Percentiles rank a stretch among this genome's conserved stretches.
Conservation (phyloP, 2,329 filamentous ascomycete genomes). For the Calonectria naviculata region DNA sequence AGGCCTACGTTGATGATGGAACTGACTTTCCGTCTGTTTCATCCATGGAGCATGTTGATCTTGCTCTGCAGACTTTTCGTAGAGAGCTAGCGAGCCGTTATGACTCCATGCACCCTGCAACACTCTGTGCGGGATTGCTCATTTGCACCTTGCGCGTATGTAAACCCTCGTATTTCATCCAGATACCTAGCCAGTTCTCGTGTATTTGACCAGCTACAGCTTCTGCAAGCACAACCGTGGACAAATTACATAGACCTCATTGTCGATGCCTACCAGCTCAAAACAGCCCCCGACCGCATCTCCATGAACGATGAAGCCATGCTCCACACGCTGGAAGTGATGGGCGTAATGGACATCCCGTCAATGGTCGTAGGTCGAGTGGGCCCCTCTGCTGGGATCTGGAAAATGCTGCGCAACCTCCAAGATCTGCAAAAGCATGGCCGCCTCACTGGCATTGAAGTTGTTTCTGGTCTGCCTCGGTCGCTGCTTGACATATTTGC, state of each 20-base stretch:
- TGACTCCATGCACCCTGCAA: conserved; percentile 30
- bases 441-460: conserved; percentile 22
- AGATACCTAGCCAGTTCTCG: not conserved
- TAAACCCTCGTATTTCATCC: not conserved
- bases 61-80: conserved; percentile 36
- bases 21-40: conserved; percentile 27
- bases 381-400: conserved; percentile 29
- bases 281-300: conserved; percentile 14
- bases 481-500: conserved; percentile 36
- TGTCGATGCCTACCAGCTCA: conserved; percentile 31
- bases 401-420: conserved; percentile 33
- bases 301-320: conserved; percentile 27
- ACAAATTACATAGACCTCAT: conserved; percentile 38
- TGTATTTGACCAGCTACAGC: conserved; percentile 11
- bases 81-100: conserved; percentile 29
- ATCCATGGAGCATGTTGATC: conserved; percentile 36
- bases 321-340: conserved; percentile 31
- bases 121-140: conserved; percentile 34
- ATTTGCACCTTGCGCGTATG: conserved; percentile 37
- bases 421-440: conserved; percentile 28
- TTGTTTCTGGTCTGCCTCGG: conserved; percentile 33
- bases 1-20: conserved; percentile 35
- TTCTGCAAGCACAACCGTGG: conserved; percentile 36
- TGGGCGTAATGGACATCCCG: conserved; percentile 37
- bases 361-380: conserved; percentile 31